Conservation (phyloP, 23 red algal species). For the Pyropia haitanensis region DNA sequence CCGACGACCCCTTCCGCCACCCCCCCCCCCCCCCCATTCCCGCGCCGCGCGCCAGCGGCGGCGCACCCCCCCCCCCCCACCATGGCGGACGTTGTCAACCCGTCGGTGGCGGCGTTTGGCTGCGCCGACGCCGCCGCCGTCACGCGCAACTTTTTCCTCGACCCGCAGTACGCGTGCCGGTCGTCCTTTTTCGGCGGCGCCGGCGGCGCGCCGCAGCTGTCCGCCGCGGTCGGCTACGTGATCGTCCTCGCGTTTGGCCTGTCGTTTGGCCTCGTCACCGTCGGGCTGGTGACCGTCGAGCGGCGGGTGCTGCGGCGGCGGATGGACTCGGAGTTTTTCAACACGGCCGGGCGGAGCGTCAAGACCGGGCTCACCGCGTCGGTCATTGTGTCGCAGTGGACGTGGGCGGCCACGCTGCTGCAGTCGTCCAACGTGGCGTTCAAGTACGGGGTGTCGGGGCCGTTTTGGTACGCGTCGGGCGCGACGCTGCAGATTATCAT, state of each 20-base stretch:
- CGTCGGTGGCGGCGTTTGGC: no score
- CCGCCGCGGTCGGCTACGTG: conserved; percentile 15
- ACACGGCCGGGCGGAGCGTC: conserved; percentile 69
- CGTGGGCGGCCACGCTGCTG: conserved; percentile 79
- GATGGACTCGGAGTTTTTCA: conserved; percentile 76
- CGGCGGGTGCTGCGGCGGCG: conserved; percentile 1
- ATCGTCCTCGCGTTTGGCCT: conserved; percentile 59
- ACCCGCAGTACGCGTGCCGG: background rate
- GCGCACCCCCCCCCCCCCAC: no score
- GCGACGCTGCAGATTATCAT: conserved; percentile 70
- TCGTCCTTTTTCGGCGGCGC: background rate
- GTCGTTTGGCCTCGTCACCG: conserved; percentile 41
- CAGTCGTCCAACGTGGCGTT: conserved; percentile 68
- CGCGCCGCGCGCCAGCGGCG: no score
- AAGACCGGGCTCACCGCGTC: conserved; percentile 72
- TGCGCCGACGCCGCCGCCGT: background rate
- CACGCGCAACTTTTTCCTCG: background rate
- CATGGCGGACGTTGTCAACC: no score
- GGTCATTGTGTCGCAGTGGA: conserved; percentile 75
- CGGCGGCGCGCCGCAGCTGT: no score
- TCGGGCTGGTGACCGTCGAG: conserved; percentile 49
- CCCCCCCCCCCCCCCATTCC: no score
- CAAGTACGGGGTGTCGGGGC: conserved; percentile 45
- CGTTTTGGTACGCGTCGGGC: conserved; percentile 78
- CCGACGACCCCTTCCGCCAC: no score